These are phyloP conservation scores for Spathaspora sp. DNA, from an alignment of 1,139 yeast species.

Conservation along the genomic window DNA sequence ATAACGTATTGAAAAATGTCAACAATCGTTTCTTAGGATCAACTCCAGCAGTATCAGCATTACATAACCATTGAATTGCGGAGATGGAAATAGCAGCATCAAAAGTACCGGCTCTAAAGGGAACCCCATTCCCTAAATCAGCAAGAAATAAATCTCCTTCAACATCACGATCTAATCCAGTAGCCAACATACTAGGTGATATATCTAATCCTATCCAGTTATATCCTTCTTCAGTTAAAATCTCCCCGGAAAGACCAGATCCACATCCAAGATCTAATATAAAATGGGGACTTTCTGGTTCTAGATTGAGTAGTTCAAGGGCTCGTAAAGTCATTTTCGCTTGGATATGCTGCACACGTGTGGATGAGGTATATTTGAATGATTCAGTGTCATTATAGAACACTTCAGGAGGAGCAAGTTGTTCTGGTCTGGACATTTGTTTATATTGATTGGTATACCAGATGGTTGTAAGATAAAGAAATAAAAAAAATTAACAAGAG, in stretches of 20 bases:
- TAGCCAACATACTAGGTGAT: slow-evolving; percentile 93
- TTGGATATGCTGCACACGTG: slow-evolving; percentile 97
- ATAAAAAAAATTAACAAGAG: background rate
- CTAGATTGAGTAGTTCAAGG: slow-evolving; percentile 75
- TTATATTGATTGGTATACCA: background rate
- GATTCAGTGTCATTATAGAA: slow-evolving; percentile 92
- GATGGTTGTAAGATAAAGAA: too few relatives aligned
- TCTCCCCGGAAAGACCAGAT: slow-evolving; percentile 94
- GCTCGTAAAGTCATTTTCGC: slow-evolving; percentile 97
- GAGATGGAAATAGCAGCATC: slow-evolving; percentile 96
- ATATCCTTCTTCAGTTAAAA: slow-evolving; percentile 89
- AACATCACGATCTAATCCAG: slow-evolving; percentile 86
- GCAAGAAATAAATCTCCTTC: slow-evolving; percentile 91
- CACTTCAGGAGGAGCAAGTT: slow-evolving; percentile 95
- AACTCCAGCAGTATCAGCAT: slow-evolving; percentile 80
- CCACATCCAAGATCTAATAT: slow-evolving; percentile 96
- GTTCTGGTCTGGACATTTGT: slow-evolving; percentile 92
- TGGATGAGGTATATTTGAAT: slow-evolving; percentile 81
- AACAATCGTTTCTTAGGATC: slow-evolving; percentile 86
- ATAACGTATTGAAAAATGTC: slow-evolving; percentile 83
- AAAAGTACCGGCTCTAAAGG: slow-evolving; percentile 93
- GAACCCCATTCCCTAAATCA: slow-evolving; percentile 93
- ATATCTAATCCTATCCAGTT: slow-evolving; percentile 97
- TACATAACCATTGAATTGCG: slow-evolving; percentile 97
- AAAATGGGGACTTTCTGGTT: slow-evolving; percentile 62